These are phyloP conservation scores for Lecanoromycetidae sp. DNA, from an alignment of 2,329 filamentous ascomycete species.

Conservation along the genomic window DNA sequence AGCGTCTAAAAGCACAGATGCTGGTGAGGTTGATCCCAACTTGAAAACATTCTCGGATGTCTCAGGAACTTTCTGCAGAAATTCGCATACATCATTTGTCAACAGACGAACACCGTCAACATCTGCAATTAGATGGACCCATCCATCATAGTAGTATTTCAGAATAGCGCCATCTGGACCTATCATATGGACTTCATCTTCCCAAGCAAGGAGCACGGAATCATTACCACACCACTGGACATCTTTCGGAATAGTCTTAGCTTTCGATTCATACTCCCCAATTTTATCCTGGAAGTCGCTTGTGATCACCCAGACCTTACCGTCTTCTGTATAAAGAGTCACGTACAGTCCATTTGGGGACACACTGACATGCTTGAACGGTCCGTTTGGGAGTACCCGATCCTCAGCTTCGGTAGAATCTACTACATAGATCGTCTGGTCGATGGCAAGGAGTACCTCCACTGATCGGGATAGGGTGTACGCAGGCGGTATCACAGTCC, in stretches of 20 bases:
- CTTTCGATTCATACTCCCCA: constrained; percentile 82
- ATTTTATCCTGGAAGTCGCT: constrained; percentile 89
- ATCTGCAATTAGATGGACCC: constrained; percentile 80
- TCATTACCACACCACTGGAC: constrained; percentile 96
- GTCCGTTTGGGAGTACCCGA: constrained; percentile 77
- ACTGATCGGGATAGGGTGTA: constrained; percentile 86
- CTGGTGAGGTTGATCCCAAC: constrained; percentile 73
- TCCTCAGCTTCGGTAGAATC: constrained; percentile 88
- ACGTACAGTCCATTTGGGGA: constrained; percentile 85
- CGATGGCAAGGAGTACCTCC: constrained; percentile 78
- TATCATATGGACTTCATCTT: constrained; percentile 91
- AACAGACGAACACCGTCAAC: constrained; percentile 80
- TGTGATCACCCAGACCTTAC: constrained; percentile 82
- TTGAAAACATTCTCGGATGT: constrained; percentile 69
- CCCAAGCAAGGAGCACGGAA: constrained; percentile 87
- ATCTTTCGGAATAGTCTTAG: constrained; percentile 71
- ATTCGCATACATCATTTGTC: constrained; percentile 91
- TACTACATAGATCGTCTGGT: constrained; percentile 70
- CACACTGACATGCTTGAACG: constrained; percentile 79
- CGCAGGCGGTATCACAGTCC: constrained; percentile 77
- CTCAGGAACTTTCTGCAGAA: constrained; percentile 80
- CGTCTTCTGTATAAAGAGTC: constrained; percentile 73
- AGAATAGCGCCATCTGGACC: constrained; percentile 67
- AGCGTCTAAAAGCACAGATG: constrained; percentile 86
- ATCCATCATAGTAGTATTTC: constrained; percentile 78